Evolutionary conservation across 441 rosid species (phyloP).

Genomic region (Adansonia grandidieri): DNA sequence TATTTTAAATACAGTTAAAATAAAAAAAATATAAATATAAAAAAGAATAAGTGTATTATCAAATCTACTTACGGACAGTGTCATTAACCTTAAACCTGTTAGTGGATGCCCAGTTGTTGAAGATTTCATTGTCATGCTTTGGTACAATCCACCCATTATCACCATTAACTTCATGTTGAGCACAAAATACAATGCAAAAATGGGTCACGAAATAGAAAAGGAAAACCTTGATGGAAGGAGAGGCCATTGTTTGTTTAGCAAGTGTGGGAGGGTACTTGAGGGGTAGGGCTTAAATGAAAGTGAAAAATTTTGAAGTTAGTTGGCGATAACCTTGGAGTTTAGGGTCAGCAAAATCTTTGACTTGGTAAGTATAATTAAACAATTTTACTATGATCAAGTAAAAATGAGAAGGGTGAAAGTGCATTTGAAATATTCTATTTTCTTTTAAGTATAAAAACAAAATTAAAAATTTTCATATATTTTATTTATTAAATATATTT

Average conservation of each 20-base stretch:
- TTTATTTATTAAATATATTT: too few relatives aligned
- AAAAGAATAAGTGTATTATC: too few relatives aligned
- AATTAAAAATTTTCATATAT: too few relatives aligned
- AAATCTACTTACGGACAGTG: slow-evolving; percentile 54
- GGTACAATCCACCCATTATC: slow-evolving; percentile 60
- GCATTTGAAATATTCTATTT: too few relatives aligned
- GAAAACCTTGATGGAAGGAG: slow-evolving; percentile 9
- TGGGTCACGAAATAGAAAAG: slow-evolving; percentile 23
- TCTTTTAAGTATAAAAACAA: too few relatives aligned
- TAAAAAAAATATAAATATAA: too few relatives aligned
- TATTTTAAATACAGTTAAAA: too few relatives aligned
- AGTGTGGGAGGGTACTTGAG: background rate
- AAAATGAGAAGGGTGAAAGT: background rate
- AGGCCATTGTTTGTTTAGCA: slow-evolving; percentile 15
- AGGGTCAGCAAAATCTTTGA: slow-evolving; percentile 3
- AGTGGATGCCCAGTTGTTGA: slow-evolving; percentile 83
- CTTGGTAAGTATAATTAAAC: background rate
- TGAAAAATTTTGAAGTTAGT: background rate
- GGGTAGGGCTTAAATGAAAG: background rate
- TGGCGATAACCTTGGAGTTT: background rate
- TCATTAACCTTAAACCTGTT: slow-evolving; percentile 78
- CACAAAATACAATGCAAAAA: slow-evolving; percentile 36
- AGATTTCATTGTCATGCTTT: slow-evolving; percentile 41
- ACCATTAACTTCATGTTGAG: slow-evolving; percentile 63
- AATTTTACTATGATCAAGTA: background rate